Evolutionary conservation across 2,329 filamentous ascomycete species (phyloP).

Genomic region (Fusarium praegraminearum): DNA sequence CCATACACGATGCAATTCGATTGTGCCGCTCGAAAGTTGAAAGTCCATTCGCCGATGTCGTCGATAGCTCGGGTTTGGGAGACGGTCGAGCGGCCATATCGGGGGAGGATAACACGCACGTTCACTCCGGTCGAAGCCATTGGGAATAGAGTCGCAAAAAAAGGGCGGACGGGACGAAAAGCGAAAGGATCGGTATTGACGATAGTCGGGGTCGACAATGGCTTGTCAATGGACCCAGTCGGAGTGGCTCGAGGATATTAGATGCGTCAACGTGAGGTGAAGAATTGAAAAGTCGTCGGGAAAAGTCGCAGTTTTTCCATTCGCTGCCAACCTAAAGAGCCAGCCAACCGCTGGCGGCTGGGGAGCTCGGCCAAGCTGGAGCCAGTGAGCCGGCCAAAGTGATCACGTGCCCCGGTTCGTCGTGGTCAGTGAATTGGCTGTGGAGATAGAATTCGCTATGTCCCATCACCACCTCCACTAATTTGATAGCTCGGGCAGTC

Average conservation of each 20-base stretch:
- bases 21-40: constrained; percentile 33
- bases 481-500: constrained; percentile 8
- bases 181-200: constrained; percentile 52
- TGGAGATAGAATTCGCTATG: constrained; percentile 21
- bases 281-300: constrained; percentile 59
- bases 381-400: constrained; percentile 41
- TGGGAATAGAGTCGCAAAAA: constrained; percentile 58
- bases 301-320: constrained; percentile 62
- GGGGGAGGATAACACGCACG: constrained; percentile 61
- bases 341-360: constrained; percentile 44
- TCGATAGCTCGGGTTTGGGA: constrained; percentile 36
- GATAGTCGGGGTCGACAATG: constrained; percentile 55
- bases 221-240: constrained; percentile 61
- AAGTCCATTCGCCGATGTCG: constrained; percentile 25
- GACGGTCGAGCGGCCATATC: constrained; percentile 44
- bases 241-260: constrained; percentile 56
- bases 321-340: constrained; percentile 37
- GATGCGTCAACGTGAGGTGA: constrained; percentile 54
- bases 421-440: neutral
- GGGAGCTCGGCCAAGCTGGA: constrained; percentile 53
- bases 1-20: constrained; percentile 17
- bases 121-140: constrained; percentile 79
- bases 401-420: constrained; percentile 44
- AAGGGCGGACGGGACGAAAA: constrained; percentile 55
- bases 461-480: constrained; percentile 14